Evolutionary conservation across 345 rosid species (phyloP).

Genomic region (Hibiscus trionum): DNA sequence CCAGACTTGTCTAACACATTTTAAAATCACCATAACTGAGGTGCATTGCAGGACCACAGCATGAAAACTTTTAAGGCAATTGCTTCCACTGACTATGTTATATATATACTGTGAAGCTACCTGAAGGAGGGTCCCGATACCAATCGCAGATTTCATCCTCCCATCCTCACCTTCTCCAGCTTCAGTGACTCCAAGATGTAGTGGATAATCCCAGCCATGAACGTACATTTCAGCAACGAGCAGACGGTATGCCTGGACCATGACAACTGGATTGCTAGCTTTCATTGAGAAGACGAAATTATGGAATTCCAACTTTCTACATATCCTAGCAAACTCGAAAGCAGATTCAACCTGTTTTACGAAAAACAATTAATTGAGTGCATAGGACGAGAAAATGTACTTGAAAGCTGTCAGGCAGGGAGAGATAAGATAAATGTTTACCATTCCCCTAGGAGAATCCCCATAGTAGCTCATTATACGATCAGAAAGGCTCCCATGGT

Average conservation of each 20-base stretch:
- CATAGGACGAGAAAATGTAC: constrained; percentile 12
- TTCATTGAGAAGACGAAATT: constrained; percentile 98
- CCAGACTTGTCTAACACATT: not conserved
- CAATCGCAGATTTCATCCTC: constrained; percentile 97
- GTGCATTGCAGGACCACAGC: not conserved
- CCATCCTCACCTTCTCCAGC: constrained; percentile 99
- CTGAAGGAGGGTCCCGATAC: constrained; percentile 95
- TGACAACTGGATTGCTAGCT: constrained; percentile 97
- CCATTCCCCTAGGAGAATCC: constrained; percentile 99
- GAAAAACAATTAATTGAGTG: constrained; percentile 18
- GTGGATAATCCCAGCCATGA: constrained; percentile 95
- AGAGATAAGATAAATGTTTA: constrained; percentile 21
- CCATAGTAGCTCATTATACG: constrained; percentile 98
- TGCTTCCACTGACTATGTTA: not conserved
- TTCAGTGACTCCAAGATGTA: constrained; percentile 97
- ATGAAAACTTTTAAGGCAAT: not conserved
- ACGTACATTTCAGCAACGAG: constrained; percentile 95
- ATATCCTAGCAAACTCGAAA: constrained; percentile 94
- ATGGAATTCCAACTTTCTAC: constrained; percentile 87
- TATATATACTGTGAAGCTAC: constrained; percentile 24
- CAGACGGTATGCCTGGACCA: constrained; percentile 97
- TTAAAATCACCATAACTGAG: not conserved
- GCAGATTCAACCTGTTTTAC: constrained; percentile 86
- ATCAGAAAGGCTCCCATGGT: constrained; percentile 99
- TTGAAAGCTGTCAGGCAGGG: constrained; percentile 10